Base-by-base conservation (phyloP, 106 monocot species). In the Dendrobium nobile region DNA sequence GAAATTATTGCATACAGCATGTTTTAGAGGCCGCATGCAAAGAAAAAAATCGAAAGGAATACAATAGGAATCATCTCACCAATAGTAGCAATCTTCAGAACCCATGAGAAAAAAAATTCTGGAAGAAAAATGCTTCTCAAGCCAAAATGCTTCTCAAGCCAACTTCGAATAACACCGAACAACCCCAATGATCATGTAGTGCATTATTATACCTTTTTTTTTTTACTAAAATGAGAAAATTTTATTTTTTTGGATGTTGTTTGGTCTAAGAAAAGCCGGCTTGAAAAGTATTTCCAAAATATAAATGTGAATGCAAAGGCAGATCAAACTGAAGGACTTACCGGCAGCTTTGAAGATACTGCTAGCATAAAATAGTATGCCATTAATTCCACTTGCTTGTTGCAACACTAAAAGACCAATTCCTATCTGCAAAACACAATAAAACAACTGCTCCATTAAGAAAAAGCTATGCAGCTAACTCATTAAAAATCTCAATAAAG, bases 341-440 rank as follows among this genome's bases (percentile, higher is more conserved):
- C 97, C 94, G 77, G 97, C 92, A 79, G 92, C 77, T 89, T 94
- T 92, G 82, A 98, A 98, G 67, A 98, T 98, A 73, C 79, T 98
- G 75, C 89, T 73, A 15, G 97, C 97, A 87, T 98, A 98, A 89
- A 98, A 98, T 24, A 98, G 61, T 77, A 98, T 86, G n/a, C 84
- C 97, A 85, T 98, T 98, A 75, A 98, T 94, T 82, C 97, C 94
- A 85, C 89, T 91, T 42, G 88, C 75, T 80, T 97, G 94, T 79
- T 97, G 94, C 54, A 92, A 78, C 51, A 94, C 89, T 78, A 98
- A 89, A 37, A 98, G 86, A 77, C 94, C 88, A 87, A 92, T 92
- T 84, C 97, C 97, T 77, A 98, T 85, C 96, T 97, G 85, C 77
- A 91, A 0, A 42, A 68, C 74, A 83, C 67, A 55, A 82, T 3